phyloP scores from a whole-genome alignment of 83 land plant species.

The Diphasiastrum complanatum region DNA sequence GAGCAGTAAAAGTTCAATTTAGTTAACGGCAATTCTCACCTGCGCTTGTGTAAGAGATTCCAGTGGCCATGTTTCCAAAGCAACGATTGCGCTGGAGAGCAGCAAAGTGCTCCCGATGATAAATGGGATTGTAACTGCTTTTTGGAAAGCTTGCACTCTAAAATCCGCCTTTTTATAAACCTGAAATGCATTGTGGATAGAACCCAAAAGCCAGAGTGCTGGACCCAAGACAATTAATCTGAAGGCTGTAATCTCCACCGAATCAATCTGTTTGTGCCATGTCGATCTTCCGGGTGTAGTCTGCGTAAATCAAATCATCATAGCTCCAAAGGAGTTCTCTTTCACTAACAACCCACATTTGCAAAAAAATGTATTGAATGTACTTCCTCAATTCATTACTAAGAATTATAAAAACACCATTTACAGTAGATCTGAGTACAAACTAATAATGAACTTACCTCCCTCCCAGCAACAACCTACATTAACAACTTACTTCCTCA shows the following conservation, averaged over 20 bases:
- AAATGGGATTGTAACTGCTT: slow-evolving; percentile 56
- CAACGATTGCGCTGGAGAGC: slow-evolving; percentile 45
- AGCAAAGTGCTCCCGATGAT: slow-evolving; percentile 56
- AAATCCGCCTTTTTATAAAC: slow-evolving; percentile 64
- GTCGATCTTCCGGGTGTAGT: slow-evolving; percentile 8
- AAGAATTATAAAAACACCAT: neutral
- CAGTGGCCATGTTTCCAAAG: slow-evolving; percentile 15
- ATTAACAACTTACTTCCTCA: too few species aligned
- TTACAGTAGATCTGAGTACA: neutral
- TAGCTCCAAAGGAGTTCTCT: neutral
- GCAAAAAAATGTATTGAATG: too few species aligned
- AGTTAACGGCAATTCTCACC: slow-evolving; percentile 13
- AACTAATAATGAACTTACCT: too few species aligned
- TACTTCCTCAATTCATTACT: too few species aligned
- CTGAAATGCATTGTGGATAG: slow-evolving; percentile 71
- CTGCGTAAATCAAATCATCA: neutral
- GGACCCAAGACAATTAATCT: slow-evolving; percentile 68
- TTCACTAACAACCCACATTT: neutral
- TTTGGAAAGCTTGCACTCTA: slow-evolving; percentile 55
- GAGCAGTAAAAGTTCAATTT: neutral
- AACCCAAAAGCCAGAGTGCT: slow-evolving; percentile 66
- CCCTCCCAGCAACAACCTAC: too few species aligned
- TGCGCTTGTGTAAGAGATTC: neutral
- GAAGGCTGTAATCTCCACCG: slow-evolving; percentile 34
- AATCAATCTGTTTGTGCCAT: slow-evolving; percentile 36